A percentile compares a stretch with the other conserved stretches of the same genome.
Evolutionary conservation across 805 yeast genomes (phyloP).

Genomic region (Pichia manshurica): DNA sequence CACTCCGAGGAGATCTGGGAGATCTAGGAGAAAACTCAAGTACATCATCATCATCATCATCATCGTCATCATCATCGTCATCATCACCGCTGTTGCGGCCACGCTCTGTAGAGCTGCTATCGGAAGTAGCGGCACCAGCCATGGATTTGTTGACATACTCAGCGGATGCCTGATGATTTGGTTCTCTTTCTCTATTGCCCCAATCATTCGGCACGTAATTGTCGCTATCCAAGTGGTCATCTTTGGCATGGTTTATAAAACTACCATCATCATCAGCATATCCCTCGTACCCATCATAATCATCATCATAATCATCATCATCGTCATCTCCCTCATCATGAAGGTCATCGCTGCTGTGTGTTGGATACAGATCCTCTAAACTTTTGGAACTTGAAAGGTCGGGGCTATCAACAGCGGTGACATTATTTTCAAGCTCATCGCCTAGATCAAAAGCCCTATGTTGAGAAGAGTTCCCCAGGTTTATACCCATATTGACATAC

Average conservation of each 20-base stretch:
- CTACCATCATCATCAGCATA: neutral
- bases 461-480: neutral
- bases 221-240: neutral
- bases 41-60: constrained; percentile 7
- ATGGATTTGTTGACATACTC: too few relatives aligned
- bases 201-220: too few relatives aligned
- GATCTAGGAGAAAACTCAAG: constrained; percentile 13
- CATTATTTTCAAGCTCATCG: constrained; percentile 15
- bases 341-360: constrained; percentile 6
- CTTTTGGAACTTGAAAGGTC: neutral
- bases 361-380: constrained; percentile 14
- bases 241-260: neutral
- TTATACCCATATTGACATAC: neutral
- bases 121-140: neutral
- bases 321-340: constrained; percentile 7
- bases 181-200: too few relatives aligned
- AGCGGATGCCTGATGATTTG: too few relatives aligned
- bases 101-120: neutral
- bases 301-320: constrained; percentile 6
- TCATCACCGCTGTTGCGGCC: constrained; percentile 4
- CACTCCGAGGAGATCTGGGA: constrained; percentile 7
- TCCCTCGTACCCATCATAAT: neutral
- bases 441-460: constrained; percentile 12
- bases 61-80: constrained; percentile 9
- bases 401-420: neutral